Conservation (phyloP, 169 alveolate species). For the Besnoitia besnoiti region DNA sequence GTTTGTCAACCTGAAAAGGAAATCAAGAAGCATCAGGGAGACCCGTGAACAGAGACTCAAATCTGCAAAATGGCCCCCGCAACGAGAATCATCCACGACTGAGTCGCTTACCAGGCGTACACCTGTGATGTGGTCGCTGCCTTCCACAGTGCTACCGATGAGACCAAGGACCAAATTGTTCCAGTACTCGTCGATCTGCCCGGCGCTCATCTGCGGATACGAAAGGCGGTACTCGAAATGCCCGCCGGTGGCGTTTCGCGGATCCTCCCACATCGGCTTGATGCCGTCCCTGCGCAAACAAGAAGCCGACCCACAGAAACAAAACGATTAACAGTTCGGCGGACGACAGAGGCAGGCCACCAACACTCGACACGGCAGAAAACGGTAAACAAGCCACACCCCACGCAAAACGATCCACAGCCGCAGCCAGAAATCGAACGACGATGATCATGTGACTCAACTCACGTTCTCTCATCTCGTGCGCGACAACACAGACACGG, state of each 20-base stretch:
- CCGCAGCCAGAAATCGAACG: too few relatives aligned
- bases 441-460: too few relatives aligned
- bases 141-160: conserved; percentile 79
- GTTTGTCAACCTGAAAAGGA: conserved; percentile 51
- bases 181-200: conserved; percentile 82
- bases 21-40: not conserved
- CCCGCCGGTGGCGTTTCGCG: conserved; percentile 81
- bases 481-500: too few relatives aligned
- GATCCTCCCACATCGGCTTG: conserved; percentile 84
- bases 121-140: conserved; percentile 70
- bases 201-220: conserved; percentile 53
- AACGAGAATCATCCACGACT: not conserved
- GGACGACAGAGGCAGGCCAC: not conserved
- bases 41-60: not conserved
- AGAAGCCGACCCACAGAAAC: too few relatives aligned
- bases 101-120: conserved; percentile 59
- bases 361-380: not conserved
- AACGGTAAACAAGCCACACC: not conserved
- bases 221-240: conserved; percentile 76
- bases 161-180: conserved; percentile 82
- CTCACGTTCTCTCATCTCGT: too few relatives aligned
- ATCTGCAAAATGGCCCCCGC: not conserved
- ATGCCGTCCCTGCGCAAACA: conserved; percentile 75
- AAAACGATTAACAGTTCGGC: too few relatives aligned
- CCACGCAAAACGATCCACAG: not conserved